A percentile compares a stretch with the other conserved stretches of the same genome.
Conservation (phyloP, 805 yeast genomes). For the Ogataea trehalophila region DNA sequence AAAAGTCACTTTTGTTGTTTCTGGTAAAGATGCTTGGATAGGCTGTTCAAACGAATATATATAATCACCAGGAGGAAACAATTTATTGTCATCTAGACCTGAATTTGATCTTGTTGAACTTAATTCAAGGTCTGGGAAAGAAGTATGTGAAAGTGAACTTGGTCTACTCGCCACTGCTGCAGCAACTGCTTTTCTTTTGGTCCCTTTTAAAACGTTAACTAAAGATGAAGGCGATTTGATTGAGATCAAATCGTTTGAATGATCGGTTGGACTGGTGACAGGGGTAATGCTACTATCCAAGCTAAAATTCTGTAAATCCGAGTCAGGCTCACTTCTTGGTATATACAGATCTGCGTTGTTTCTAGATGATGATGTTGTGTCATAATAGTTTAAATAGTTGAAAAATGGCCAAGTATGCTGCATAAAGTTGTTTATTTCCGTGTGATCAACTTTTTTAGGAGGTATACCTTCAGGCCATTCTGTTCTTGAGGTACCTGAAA, state of each 20-base stretch:
- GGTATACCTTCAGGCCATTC: slow-evolving; percentile 99
- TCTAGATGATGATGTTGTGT: slow-evolving; percentile 25
- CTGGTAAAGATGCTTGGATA: slow-evolving; percentile 78
- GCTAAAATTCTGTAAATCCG: slow-evolving; percentile 34
- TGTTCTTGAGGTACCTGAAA: slow-evolving; percentile 69
- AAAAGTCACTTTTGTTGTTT: slow-evolving; percentile 69
- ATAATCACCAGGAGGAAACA: slow-evolving; percentile 84
- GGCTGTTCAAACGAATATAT: slow-evolving; percentile 89
- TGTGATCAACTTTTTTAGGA: slow-evolving; percentile 66
- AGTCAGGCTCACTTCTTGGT: slow-evolving; percentile 24
- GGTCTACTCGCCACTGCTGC: slow-evolving; percentile 13
- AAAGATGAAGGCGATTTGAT: slow-evolving; percentile 25
- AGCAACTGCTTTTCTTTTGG: slow-evolving; percentile 13
- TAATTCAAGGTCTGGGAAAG: slow-evolving; percentile 9
- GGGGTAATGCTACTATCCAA: slow-evolving; percentile 31
- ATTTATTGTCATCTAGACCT: slow-evolving; percentile 24
- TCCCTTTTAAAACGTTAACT: slow-evolving; percentile 26
- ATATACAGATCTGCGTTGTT: slow-evolving; percentile 46
- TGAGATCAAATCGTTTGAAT: slow-evolving; percentile 14
- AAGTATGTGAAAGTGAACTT: slow-evolving; percentile 8
- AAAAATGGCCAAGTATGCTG: slow-evolving; percentile 92
- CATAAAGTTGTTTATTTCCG: slow-evolving; percentile 61
- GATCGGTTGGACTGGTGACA: slow-evolving; percentile 20
- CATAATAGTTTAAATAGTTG: slow-evolving; percentile 32
- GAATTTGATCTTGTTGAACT: slow-evolving; percentile 22